Percentiles rank a stretch among this genome's conserved stretches.
Evolutionary conservation across 345 rosid genomes (phyloP).

Genomic region (Microthlaspi erraticum): DNA sequence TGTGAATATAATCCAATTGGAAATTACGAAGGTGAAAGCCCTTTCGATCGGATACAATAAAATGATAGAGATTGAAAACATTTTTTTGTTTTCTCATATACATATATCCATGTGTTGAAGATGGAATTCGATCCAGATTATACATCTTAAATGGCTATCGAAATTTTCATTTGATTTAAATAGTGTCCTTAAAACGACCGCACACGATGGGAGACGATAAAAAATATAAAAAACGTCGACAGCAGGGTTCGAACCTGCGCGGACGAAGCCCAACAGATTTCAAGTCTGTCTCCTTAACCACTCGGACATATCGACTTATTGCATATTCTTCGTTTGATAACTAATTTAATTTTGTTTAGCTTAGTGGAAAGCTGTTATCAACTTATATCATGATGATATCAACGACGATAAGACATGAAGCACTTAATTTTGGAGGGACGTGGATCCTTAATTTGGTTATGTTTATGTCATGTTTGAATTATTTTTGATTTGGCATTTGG

Average conservation of each 20-base stretch:
- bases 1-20: slow-evolving; percentile 58
- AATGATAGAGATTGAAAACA: slow-evolving; percentile 10
- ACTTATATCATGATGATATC: background rate
- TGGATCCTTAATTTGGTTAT: slow-evolving; percentile 4
- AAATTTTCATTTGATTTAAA: too few species aligned
- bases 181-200: too few species aligned
- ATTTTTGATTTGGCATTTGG: background rate
- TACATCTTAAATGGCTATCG: too few species aligned
- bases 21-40: slow-evolving; percentile 50
- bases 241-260: slow-evolving; percentile 92
- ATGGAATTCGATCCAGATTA: background rate
- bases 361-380: background rate
- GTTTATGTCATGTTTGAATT: background rate
- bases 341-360: background rate
- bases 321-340: rapidly evolving
- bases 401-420: background rate
- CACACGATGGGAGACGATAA: too few species aligned
- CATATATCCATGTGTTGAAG: background rate
- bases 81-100: background rate
- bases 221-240: slow-evolving; percentile 52
- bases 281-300: slow-evolving; percentile 99
- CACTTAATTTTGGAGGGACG: background rate
- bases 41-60: slow-evolving; percentile 37
- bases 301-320: slow-evolving; percentile 92
- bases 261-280: slow-evolving; percentile 85